phyloP scores from a whole-genome alignment of 139 green algal species.

The Chlamydomonas asymmetrica region DNA sequence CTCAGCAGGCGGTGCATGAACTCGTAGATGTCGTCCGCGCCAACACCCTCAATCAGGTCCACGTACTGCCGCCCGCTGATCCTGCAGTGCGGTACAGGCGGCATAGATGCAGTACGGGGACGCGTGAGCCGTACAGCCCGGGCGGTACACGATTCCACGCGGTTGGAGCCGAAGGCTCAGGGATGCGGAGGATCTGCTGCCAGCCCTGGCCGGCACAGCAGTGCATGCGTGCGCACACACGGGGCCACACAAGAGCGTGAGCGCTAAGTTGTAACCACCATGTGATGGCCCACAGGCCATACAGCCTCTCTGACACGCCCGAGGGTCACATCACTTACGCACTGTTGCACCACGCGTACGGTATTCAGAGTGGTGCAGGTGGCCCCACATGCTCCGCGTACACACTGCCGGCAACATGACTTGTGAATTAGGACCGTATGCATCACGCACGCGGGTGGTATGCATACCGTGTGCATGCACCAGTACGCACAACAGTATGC shows the following conservation, averaged over 20 bases:
- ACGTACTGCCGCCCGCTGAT: slow-evolving; percentile 55
- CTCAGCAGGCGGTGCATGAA: slow-evolving; percentile 49
- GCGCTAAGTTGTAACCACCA: background rate
- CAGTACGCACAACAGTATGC: background rate
- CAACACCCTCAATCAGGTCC: slow-evolving; percentile 54
- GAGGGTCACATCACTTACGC: too few relatives aligned
- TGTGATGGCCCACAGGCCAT: background rate
- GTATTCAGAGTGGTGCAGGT: too few relatives aligned
- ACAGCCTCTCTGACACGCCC: too few relatives aligned
- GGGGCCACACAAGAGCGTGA: background rate
- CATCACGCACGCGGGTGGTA: too few relatives aligned
- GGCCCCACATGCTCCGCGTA: too few relatives aligned
- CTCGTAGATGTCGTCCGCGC: slow-evolving; percentile 27
- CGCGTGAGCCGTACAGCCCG: background rate
- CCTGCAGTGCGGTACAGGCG: slow-evolving; percentile 10
- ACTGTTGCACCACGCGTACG: too few relatives aligned
- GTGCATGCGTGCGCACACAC: background rate
- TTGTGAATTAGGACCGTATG: too few relatives aligned
- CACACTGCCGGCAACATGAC: too few relatives aligned
- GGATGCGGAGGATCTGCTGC: too few relatives aligned
- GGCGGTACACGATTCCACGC: background rate
- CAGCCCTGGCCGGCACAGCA: background rate
- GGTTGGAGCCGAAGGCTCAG: background rate
- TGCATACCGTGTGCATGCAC: too few relatives aligned
- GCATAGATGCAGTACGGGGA: background rate